These are phyloP conservation scores for Geosmithia putterillii DNA, from an alignment of 2,329 filamentous ascomycete genomes.

Conservation along the genomic window DNA sequence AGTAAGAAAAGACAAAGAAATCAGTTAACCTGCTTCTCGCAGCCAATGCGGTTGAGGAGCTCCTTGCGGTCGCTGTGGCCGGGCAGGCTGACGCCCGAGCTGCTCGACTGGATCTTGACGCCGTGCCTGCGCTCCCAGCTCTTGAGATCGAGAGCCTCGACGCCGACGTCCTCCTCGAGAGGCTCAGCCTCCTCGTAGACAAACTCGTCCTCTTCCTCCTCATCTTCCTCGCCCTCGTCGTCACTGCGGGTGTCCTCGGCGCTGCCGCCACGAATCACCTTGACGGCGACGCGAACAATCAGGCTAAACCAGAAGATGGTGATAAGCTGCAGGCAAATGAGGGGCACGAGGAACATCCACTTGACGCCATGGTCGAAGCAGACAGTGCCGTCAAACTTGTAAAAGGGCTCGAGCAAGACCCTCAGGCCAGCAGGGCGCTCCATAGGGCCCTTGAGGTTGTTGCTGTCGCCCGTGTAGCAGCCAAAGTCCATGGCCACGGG, in stretches of 20 bases:
- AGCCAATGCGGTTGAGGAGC: slow-evolving; percentile 69
- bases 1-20: neutral
- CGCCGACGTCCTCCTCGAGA: slow-evolving; percentile 64
- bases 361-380: slow-evolving; percentile 70
- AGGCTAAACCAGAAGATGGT: slow-evolving; percentile 82
- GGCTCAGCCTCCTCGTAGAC: slow-evolving; percentile 42
- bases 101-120: slow-evolving; percentile 38
- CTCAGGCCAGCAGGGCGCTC: slow-evolving; percentile 35
- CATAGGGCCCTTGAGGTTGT: slow-evolving; percentile 41
- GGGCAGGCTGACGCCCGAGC: slow-evolving; percentile 52
- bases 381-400: slow-evolving; percentile 56
- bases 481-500: slow-evolving; percentile 50
- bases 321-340: slow-evolving; percentile 68
- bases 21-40: slow-evolving; percentile 58
- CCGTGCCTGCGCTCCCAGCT: slow-evolving; percentile 46
- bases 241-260: slow-evolving; percentile 85
- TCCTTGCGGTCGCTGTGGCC: slow-evolving; percentile 70
- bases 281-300: slow-evolving; percentile 72
- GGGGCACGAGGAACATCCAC: slow-evolving; percentile 62
- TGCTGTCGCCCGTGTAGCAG: slow-evolving; percentile 54
- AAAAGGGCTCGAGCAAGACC: slow-evolving; percentile 65
- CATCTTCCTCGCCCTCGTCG: slow-evolving; percentile 61
- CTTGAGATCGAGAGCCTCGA: slow-evolving; percentile 57
- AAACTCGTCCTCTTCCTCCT: slow-evolving; percentile 43
- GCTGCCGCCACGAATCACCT: slow-evolving; percentile 61